These are phyloP conservation scores for Verbascum thapsus DNA, from an alignment of 257 asterid genomes.

Conservation along the genomic window DNA sequence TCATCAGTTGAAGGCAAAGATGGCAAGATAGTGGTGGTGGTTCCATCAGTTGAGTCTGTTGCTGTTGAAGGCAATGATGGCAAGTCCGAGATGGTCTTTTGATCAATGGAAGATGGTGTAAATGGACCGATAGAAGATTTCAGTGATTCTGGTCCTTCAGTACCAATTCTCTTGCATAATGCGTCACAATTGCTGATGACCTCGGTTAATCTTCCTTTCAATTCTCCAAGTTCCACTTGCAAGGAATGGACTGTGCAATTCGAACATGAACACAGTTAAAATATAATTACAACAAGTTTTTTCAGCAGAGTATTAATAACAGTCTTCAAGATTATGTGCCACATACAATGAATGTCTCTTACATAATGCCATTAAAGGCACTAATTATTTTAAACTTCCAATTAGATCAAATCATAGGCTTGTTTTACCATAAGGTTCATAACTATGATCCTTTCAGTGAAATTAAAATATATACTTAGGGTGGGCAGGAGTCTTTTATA, in stretches of 20 bases:
- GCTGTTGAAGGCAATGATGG: slow-evolving; percentile 17
- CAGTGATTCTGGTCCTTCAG: slow-evolving; percentile 83
- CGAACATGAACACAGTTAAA: slow-evolving; percentile 21
- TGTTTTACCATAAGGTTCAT: not conserved
- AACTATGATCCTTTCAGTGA: not conserved
- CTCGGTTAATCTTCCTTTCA: slow-evolving; percentile 93
- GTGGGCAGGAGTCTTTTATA: not conserved
- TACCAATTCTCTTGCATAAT: slow-evolving; percentile 74
- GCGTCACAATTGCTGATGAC: slow-evolving; percentile 92
- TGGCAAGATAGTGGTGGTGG: slow-evolving; percentile 21
- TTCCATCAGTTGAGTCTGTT: slow-evolving; percentile 38
- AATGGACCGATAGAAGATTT: slow-evolving; percentile 70
- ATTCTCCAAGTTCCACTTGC: slow-evolving; percentile 94
- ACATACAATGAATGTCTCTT: not conserved
- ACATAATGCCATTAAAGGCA: slow-evolving; percentile 3
- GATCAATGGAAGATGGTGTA: slow-evolving; percentile 41
- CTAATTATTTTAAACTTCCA: slow-evolving; percentile 8
- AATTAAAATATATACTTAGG: slow-evolving; percentile 11
- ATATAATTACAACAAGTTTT: slow-evolving; percentile 4
- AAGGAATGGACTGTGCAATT: slow-evolving; percentile 64
- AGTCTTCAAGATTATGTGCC: slow-evolving; percentile 4
- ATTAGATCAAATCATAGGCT: not conserved
- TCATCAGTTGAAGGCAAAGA: slow-evolving; percentile 13
- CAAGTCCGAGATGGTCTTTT: slow-evolving; percentile 24
- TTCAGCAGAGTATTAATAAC: not conserved